A percentile compares a stretch with the other conserved stretches of the same genome.
phyloP scores from a whole-genome alignment of 306 rosid genomes.

The Abrus precatorius region DNA sequence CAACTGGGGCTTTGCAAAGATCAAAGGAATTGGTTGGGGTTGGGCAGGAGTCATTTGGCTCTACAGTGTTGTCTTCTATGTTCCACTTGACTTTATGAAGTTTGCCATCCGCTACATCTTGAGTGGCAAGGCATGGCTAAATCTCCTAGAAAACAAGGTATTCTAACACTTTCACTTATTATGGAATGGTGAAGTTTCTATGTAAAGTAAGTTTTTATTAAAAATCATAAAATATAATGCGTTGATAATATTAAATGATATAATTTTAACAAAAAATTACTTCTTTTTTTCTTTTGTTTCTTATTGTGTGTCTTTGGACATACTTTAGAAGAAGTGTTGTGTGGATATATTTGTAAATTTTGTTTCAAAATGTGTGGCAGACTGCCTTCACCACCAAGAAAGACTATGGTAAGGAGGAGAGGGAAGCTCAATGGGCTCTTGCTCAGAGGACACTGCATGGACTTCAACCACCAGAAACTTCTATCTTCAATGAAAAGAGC shows the following conservation, averaged over 20 bases:
- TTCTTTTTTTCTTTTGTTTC: no score
- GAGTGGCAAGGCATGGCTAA: slow-evolving; percentile 95
- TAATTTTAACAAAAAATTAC: no score
- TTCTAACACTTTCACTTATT: neutral
- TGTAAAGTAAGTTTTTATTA: neutral
- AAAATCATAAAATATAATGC: no score
- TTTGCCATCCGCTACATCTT: slow-evolving; percentile 82
- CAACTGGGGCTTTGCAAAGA: slow-evolving; percentile 86
- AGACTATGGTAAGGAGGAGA: slow-evolving; percentile 92
- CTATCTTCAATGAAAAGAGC: slow-evolving; percentile 76
- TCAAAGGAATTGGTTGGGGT: slow-evolving; percentile 92
- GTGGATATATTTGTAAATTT: neutral
- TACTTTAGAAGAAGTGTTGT: no score
- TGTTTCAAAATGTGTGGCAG: slow-evolving; percentile 53
- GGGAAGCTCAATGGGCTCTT: slow-evolving; percentile 99
- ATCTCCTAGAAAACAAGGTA: slow-evolving; percentile 93
- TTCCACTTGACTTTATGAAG: slow-evolving; percentile 85
- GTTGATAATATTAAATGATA: no score
- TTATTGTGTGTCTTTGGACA: no score
- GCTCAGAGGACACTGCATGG: slow-evolving; percentile 98
- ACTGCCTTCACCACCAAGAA: slow-evolving; percentile 99
- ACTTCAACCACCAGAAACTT: slow-evolving; percentile 85
- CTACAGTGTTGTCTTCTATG: slow-evolving; percentile 81
- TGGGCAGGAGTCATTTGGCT: slow-evolving; percentile 99
- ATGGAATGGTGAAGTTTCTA: slow-evolving; percentile 11